Conservation (phyloP, 2,329 filamentous ascomycete species). For the Cordyceps cateniannulata region DNA sequence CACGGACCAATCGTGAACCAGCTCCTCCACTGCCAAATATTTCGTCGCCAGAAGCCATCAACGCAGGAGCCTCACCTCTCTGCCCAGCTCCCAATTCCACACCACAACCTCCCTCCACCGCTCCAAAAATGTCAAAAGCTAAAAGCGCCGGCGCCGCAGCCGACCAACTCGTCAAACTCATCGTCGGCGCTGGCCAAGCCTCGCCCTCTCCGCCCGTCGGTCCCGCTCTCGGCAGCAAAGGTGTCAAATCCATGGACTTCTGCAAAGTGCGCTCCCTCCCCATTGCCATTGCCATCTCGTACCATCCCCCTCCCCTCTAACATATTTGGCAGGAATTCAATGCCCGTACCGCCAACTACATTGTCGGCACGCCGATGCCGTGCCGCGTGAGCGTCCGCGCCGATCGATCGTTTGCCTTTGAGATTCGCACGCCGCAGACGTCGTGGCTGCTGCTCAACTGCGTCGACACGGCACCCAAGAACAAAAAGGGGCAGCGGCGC, state of each 20-base stretch:
- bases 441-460: constrained; percentile 83
- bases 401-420: constrained; percentile 89
- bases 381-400: constrained; percentile 86
- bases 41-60: neutral
- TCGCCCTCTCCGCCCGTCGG: constrained; percentile 93
- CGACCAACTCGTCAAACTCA: constrained; percentile 88
- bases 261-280: constrained; percentile 65
- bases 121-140: constrained; percentile 44
- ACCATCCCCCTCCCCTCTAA: neutral
- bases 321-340: constrained; percentile 74
- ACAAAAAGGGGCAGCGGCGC: constrained; percentile 70
- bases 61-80: neutral
- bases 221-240: constrained; percentile 92
- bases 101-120: constrained; percentile 15
- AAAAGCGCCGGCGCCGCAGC: constrained; percentile 25
- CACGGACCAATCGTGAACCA: neutral
- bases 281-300: neutral
- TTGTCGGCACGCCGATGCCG: constrained; percentile 76
- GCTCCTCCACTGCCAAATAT: neutral
- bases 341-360: constrained; percentile 81
- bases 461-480: constrained; percentile 58
- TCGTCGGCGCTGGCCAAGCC: constrained; percentile 92
- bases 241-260: constrained; percentile 99
- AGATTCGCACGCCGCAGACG: constrained; percentile 89
- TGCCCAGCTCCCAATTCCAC: neutral